phyloP scores from a whole-genome alignment of 441 rosid genomes.

The Pelargonium myrrhifolium region DNA sequence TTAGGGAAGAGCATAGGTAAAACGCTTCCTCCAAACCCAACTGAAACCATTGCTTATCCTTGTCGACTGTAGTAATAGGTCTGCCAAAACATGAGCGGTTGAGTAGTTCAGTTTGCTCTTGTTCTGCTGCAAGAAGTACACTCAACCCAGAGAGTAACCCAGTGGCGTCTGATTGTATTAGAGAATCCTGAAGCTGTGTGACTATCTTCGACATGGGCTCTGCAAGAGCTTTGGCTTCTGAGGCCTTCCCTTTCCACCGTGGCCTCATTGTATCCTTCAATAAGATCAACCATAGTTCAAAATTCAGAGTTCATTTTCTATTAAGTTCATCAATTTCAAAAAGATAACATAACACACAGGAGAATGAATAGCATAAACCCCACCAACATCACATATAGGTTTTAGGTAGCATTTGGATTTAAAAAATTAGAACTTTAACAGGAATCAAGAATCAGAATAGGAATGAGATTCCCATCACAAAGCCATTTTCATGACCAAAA shows the following conservation, averaged over 20 bases:
- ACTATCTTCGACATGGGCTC: constrained; percentile 51
- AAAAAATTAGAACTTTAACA: too few relatives aligned
- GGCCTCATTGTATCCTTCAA: constrained; percentile 38
- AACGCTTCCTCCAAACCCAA: constrained; percentile 66
- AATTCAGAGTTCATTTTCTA: not conserved
- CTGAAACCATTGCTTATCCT: constrained; percentile 50
- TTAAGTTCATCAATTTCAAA: not conserved
- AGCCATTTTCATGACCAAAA: too few relatives aligned
- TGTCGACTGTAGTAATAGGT: constrained; percentile 30
- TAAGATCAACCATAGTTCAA: not conserved
- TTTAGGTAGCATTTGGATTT: too few relatives aligned
- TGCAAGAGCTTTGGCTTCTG: constrained; percentile 44
- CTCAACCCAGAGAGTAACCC: constrained; percentile 37
- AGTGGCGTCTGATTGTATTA: constrained; percentile 25
- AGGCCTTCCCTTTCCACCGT: constrained; percentile 67
- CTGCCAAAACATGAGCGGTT: constrained; percentile 47
- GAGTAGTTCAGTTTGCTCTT: constrained; percentile 39
- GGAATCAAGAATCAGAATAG: too few relatives aligned
- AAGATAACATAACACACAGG: not conserved
- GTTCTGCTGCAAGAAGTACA: constrained; percentile 35
- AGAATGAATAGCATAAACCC: not conserved
- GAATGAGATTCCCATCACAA: too few relatives aligned
- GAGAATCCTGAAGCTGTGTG: constrained; percentile 37
- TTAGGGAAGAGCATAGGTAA: constrained; percentile 37
- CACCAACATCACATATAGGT: not conserved